Conservation (phyloP, 2,329 filamentous ascomycete species). For the Onygena corvina region DNA sequence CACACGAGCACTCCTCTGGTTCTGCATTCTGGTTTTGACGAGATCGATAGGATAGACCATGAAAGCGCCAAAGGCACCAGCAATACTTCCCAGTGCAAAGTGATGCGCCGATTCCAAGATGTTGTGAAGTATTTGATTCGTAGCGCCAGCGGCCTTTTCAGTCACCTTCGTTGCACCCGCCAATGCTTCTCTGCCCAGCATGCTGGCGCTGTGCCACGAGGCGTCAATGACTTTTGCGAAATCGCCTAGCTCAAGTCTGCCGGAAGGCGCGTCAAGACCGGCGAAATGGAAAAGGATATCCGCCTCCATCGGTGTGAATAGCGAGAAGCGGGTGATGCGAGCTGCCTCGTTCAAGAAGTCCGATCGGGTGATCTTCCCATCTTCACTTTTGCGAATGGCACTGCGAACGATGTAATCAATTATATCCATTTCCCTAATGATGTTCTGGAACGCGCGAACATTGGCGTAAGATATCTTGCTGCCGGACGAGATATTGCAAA, state of each 20-base stretch:
- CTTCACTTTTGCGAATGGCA: slow-evolving; percentile 66
- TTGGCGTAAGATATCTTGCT: slow-evolving; percentile 97
- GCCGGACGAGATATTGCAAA: slow-evolving; percentile 86
- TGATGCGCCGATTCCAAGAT: slow-evolving; percentile 73
- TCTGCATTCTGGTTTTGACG: slow-evolving; percentile 97
- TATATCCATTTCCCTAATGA: slow-evolving; percentile 95
- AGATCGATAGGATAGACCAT: slow-evolving; percentile 99
- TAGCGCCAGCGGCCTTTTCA: slow-evolving; percentile 44
- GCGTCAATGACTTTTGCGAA: slow-evolving; percentile 93
- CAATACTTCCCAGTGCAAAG: slow-evolving; percentile 77
- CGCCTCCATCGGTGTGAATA: slow-evolving; percentile 97
- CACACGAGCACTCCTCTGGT: slow-evolving; percentile 71
- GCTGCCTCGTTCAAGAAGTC: slow-evolving; percentile 94
- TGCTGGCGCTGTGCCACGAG: slow-evolving; percentile 64
- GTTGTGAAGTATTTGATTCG: slow-evolving; percentile 48
- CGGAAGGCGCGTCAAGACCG: slow-evolving; percentile 77
- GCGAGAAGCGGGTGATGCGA: slow-evolving; percentile 79
- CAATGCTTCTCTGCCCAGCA: slow-evolving; percentile 39
- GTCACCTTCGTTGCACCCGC: slow-evolving; percentile 33
- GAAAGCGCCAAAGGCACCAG: slow-evolving; percentile 94
- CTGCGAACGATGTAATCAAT: slow-evolving; percentile 87
- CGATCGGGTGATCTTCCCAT: slow-evolving; percentile 85
- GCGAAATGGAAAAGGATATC: slow-evolving; percentile 99
- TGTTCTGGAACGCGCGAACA: slow-evolving; percentile 93
- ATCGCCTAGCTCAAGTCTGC: slow-evolving; percentile 66